phyloP scores from a whole-genome alignment of 208 protist species.

The Trypanosoma conorhini region DNA sequence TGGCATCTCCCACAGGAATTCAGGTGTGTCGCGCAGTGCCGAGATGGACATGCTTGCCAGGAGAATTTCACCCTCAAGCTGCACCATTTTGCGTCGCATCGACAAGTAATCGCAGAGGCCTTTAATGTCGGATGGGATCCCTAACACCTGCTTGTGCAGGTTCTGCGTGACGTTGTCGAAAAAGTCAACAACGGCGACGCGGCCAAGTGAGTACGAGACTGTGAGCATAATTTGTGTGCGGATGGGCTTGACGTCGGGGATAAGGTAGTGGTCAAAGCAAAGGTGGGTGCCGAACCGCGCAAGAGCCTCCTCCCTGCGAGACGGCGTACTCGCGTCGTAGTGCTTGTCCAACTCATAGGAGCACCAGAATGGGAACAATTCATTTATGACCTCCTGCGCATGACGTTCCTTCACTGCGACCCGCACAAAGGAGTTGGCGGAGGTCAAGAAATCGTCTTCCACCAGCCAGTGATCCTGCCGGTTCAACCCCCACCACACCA shows the following conservation, averaged over 20 bases:
- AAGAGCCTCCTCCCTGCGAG: slow-evolving; percentile 36
- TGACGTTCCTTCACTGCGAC: slow-evolving; percentile 51
- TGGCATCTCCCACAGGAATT: slow-evolving; percentile 76
- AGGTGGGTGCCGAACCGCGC: slow-evolving; percentile 52
- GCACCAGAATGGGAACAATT: slow-evolving; percentile 70
- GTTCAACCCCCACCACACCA: slow-evolving; percentile 80
- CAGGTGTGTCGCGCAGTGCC: slow-evolving; percentile 54
- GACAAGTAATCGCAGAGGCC: slow-evolving; percentile 74
- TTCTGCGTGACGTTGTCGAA: slow-evolving; percentile 64
- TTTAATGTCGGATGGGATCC: slow-evolving; percentile 51
- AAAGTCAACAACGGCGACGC: slow-evolving; percentile 61
- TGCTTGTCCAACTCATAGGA: slow-evolving; percentile 59
- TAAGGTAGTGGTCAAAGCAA: slow-evolving; percentile 77
- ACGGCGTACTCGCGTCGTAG: slow-evolving; percentile 21
- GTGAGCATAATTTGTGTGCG: slow-evolving; percentile 69
- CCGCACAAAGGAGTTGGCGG: slow-evolving; percentile 26
- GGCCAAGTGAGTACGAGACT: slow-evolving; percentile 59
- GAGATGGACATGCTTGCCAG: slow-evolving; percentile 54
- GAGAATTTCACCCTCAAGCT: slow-evolving; percentile 59
- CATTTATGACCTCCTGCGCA: slow-evolving; percentile 47
- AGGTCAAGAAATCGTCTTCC: slow-evolving; percentile 68
- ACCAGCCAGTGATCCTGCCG: slow-evolving; percentile 70
- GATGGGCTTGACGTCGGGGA: slow-evolving; percentile 40
- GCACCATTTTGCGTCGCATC: slow-evolving; percentile 41
- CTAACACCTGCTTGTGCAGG: slow-evolving; percentile 52